Percentiles rank a stretch among this genome's conserved stretches.
These are phyloP conservation scores for Passalora sequoiae DNA, from an alignment of 2,329 filamentous ascomycete genomes.

Conservation along the genomic window DNA sequence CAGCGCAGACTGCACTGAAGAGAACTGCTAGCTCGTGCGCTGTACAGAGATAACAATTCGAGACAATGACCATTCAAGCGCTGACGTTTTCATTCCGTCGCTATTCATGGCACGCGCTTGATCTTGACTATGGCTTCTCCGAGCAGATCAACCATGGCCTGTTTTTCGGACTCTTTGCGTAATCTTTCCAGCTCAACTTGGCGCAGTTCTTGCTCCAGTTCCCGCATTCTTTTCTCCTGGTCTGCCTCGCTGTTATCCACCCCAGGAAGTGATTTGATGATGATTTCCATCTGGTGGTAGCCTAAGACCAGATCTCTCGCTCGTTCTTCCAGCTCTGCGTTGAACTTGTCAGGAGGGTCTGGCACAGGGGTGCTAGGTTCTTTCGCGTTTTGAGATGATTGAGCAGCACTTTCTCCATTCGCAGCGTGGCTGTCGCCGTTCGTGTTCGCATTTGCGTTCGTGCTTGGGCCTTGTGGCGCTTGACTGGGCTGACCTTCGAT, in stretches of 20 bases:
- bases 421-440: slow-evolving; percentile 9
- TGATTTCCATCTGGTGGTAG: slow-evolving; percentile 74
- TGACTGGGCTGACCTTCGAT: slow-evolving; percentile 42
- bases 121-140: slow-evolving; percentile 44
- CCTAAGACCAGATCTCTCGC: slow-evolving; percentile 72
- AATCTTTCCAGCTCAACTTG: slow-evolving; percentile 39
- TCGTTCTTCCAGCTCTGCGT: slow-evolving; percentile 64
- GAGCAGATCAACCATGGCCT: slow-evolving; percentile 41
- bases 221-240: slow-evolving; percentile 58
- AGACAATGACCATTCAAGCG: no score
- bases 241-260: slow-evolving; percentile 72
- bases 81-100: no score
- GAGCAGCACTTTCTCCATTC: no score
- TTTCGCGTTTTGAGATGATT: slow-evolving; percentile 21
- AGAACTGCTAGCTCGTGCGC: no score
- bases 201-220: slow-evolving; percentile 41
- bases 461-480: slow-evolving; percentile 22
- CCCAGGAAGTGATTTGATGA: slow-evolving; percentile 70
- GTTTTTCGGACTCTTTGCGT: slow-evolving; percentile 40
- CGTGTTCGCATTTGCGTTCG: slow-evolving; percentile 18
- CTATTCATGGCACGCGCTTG: slow-evolving; percentile 32
- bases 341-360: slow-evolving; percentile 59
- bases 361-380: slow-evolving; percentile 50
- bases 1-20: no score
- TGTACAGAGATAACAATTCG: no score